A percentile compares a stretch with the other conserved stretches of the same genome.
Conservation (phyloP, 1,284 basidiomycete genomes). For the Heterobasidion irregulare region DNA sequence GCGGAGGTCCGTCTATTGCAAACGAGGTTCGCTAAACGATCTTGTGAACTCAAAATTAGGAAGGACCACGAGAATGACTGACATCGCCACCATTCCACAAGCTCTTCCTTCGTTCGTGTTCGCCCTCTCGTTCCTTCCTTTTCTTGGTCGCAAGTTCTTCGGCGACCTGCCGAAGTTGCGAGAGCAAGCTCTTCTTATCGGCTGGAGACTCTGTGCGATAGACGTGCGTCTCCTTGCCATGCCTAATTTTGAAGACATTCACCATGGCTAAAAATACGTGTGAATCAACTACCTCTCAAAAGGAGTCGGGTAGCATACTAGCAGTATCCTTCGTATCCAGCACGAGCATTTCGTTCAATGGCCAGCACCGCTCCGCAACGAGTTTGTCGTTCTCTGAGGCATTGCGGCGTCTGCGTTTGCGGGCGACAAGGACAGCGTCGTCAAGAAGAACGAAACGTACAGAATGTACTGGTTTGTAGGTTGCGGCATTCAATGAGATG, state of each 20-base stretch:
- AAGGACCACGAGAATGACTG: conserved; percentile 18
- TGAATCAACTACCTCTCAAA: not conserved
- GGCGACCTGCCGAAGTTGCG: conserved; percentile 85
- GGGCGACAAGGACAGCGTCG: conserved; percentile 85
- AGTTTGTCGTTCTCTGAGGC: conserved; percentile 50
- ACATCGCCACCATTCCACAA: conserved; percentile 64
- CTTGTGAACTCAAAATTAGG: not conserved
- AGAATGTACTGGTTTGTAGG: conserved; percentile 86
- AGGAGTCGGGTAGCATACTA: conserved; percentile 33
- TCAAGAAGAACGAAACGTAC: conserved; percentile 90
- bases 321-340: conserved; percentile 93
- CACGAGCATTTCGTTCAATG: conserved; percentile 86
- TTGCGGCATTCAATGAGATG: conserved; percentile 87
- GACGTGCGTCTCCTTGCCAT: conserved; percentile 90
- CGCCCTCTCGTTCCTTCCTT: conserved; percentile 87
- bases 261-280: conserved; percentile 57
- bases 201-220: conserved; percentile 77
- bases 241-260: conserved; percentile 93
- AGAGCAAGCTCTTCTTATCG: conserved; percentile 83
- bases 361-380: conserved; percentile 91
- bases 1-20: conserved; percentile 27
- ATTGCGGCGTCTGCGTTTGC: conserved; percentile 43
- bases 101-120: conserved; percentile 81
- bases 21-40: conserved; percentile 18
- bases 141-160: conserved; percentile 86